phyloP scores from a whole-genome alignment of 2,329 filamentous ascomycete species.

The Penicillium expansum region DNA sequence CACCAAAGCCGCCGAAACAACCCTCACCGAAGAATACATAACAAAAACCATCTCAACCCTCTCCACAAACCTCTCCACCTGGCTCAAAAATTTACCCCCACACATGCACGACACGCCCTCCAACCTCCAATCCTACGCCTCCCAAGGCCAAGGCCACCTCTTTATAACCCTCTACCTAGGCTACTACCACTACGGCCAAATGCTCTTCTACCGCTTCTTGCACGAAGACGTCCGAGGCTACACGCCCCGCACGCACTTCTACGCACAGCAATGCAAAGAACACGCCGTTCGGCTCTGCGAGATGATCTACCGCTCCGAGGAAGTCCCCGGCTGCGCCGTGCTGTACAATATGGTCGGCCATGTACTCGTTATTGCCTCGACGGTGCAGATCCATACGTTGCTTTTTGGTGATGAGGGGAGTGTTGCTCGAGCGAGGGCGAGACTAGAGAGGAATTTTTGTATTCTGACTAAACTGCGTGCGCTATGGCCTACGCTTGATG shows the following conservation, averaged over 20 bases:
- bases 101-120: too few species aligned
- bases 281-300: conserved; percentile 43
- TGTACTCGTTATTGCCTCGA: conserved; percentile 49
- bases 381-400: conserved; percentile 47
- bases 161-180: conserved; percentile 49
- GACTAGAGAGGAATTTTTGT: conserved; percentile 45
- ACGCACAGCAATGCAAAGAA: conserved; percentile 42
- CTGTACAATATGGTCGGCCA: conserved; percentile 49
- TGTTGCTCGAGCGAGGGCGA: conserved; percentile 34
- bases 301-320: conserved; percentile 42
- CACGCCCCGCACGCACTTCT: conserved; percentile 19
- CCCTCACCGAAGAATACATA: conserved; percentile 18
- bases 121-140: conserved; percentile 36
- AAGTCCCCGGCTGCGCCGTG: conserved; percentile 39
- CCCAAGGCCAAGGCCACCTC: conserved; percentile 42
- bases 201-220: conserved; percentile 51
- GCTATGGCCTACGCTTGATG: conserved; percentile 45
- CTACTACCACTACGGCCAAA: conserved; percentile 44
- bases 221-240: conserved; percentile 28
- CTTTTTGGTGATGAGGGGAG: conserved; percentile 42
- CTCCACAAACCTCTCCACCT: too few species aligned
- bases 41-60: too few species aligned
- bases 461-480: conserved; percentile 42
- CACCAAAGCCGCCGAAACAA: conserved; percentile 29
- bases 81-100: too few species aligned